A percentile compares a stretch with the other conserved stretches of the same genome.
phyloP scores from a whole-genome alignment of 2,329 filamentous ascomycete species.

The Talaromyces sp. region DNA sequence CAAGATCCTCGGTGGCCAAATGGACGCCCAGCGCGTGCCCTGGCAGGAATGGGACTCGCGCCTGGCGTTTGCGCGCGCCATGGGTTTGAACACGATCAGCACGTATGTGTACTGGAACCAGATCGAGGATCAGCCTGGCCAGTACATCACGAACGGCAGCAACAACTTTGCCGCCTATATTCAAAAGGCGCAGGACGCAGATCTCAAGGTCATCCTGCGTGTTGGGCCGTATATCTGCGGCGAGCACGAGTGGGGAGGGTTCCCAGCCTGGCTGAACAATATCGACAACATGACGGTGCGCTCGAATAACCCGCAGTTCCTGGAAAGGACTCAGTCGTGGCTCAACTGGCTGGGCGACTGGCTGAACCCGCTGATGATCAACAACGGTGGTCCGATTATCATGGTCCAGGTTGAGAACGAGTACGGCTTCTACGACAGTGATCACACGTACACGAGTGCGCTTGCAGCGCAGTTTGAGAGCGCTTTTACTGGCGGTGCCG shows the following conservation, averaged over 20 bases:
- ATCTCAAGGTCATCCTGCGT: constrained; percentile 42
- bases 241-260: constrained; percentile 48
- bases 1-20: constrained; percentile 9
- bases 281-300: constrained; percentile 40
- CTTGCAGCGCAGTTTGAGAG: constrained; percentile 39
- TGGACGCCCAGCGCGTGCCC: constrained; percentile 41
- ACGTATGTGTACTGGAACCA: constrained; percentile 50
- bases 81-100: constrained; percentile 50
- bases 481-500: constrained; percentile 10
- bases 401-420: constrained; percentile 51
- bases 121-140: constrained; percentile 38
- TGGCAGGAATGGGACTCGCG: constrained; percentile 44
- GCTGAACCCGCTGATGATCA: constrained; percentile 32
- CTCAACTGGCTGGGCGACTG: constrained; percentile 26
- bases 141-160: constrained; percentile 33
- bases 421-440: constrained; percentile 45
- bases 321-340: constrained; percentile 35
- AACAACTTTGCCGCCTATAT: constrained; percentile 49
- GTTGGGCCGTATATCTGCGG: constrained; percentile 48
- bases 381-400: constrained; percentile 43
- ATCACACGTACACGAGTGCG: constrained; percentile 41
- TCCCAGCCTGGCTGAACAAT: constrained; percentile 43
- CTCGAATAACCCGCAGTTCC: constrained; percentile 36
- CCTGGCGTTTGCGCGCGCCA: constrained; percentile 40
- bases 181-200: constrained; percentile 43